These are phyloP conservation scores for Rhynchosporium secalis DNA, from an alignment of 2,329 filamentous ascomycete genomes.

Conservation along the genomic window DNA sequence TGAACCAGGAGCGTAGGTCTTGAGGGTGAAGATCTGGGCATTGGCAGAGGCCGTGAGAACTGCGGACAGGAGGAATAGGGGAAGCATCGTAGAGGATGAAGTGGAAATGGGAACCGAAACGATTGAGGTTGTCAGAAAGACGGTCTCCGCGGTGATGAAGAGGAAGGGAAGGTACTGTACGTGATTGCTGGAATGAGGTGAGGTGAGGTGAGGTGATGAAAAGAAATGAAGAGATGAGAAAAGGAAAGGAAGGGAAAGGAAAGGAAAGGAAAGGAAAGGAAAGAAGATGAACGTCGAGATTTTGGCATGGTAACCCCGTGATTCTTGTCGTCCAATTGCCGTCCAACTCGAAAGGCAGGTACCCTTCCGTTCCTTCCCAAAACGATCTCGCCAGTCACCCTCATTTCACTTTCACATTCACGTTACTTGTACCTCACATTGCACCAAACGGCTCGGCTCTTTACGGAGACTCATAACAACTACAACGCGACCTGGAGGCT, in stretches of 20 bases:
- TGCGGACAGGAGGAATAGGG: not conserved
- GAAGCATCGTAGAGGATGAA: not conserved
- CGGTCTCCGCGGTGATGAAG: not conserved
- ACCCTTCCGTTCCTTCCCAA: not conserved
- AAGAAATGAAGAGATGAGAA: not conserved
- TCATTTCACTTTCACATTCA: not conserved
- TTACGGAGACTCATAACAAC: too few species aligned
- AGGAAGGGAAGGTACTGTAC: too few species aligned
- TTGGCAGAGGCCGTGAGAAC: not conserved
- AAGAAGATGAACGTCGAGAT: not conserved
- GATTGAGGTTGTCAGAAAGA: not conserved
- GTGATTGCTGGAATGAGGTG: too few species aligned
- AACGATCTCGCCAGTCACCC: not conserved
- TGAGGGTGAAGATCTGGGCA: constrained; percentile 5
- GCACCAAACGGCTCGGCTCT: not conserved
- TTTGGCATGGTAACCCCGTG: not conserved
- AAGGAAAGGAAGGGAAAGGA: too few species aligned
- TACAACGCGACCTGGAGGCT: too few species aligned
- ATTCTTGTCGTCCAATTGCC: too few species aligned
- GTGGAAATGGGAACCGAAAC: not conserved
- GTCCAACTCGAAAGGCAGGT: not conserved
- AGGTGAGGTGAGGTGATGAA: not conserved
- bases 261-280: not conserved
- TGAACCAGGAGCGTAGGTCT: not conserved
- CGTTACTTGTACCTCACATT: not conserved